Evolutionary conservation across 257 asterid species (phyloP).

Genomic region (Penstemon eatonii): DNA sequence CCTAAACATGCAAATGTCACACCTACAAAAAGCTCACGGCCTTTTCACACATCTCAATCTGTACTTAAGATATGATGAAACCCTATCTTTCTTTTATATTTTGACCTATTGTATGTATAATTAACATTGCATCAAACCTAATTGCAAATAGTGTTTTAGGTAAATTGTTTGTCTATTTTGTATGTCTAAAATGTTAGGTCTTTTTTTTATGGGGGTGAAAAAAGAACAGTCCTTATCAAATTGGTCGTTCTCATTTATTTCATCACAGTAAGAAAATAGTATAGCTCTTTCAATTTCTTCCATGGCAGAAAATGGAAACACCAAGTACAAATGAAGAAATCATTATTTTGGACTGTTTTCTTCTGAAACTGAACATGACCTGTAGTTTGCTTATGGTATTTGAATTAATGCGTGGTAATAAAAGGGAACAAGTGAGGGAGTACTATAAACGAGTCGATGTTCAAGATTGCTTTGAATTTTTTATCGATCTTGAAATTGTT

Average conservation of each 20-base stretch:
- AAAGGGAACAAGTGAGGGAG: background rate
- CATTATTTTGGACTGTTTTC: slow-evolving; percentile 16
- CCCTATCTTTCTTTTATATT: slow-evolving; percentile 1
- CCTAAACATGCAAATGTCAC: too few species aligned
- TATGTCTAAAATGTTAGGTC: slow-evolving; percentile 9
- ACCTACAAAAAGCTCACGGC: too few species aligned
- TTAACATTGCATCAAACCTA: slow-evolving; percentile 6
- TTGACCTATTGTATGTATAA: background rate
- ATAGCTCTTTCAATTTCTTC: background rate
- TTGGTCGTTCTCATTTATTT: slow-evolving; percentile 1
- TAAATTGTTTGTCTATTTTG: slow-evolving; percentile 2
- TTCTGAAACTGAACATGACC: slow-evolving; percentile 21
- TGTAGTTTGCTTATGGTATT: slow-evolving; percentile 7
- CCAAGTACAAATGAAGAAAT: slow-evolving; percentile 10
- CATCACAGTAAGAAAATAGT: background rate
- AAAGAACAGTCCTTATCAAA: background rate
- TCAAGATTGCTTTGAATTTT: background rate
- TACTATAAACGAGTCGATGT: too few species aligned
- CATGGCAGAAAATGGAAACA: background rate
- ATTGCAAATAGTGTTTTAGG: background rate
- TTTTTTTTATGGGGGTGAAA: background rate
- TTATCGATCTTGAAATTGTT: background rate
- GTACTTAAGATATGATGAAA: slow-evolving; percentile 4
- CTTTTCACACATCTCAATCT: background rate
- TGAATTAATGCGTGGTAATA: background rate